Base-by-base conservation (phyloP, 2,329 filamentous ascomycete species). In the Xylariaceae sp. region DNA sequence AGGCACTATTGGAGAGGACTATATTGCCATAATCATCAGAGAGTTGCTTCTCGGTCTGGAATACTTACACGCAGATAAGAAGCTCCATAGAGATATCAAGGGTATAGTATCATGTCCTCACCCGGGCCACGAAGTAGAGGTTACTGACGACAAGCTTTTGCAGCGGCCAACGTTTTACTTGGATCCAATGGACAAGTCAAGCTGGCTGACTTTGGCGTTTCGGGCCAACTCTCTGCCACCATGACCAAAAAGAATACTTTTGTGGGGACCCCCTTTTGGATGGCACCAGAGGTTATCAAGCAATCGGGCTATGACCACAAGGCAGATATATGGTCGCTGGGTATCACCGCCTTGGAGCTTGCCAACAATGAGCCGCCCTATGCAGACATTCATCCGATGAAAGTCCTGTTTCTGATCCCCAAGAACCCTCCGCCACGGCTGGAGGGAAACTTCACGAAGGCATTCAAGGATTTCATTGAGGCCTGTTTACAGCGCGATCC, bases 181-280 rank as follows among this genome's bases (percentile, higher is more conserved):
- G 88, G 89, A 62, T 86, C 91, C 53, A 96, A 89, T 71, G 94
- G 94, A 2, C 94, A 97, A 76, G 93, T 99, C 68, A 99, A 99
- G 75, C 80, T 97, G 58, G 93, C 93, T 11, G 93, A 99, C 73
- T 99, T 99, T 76, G 93, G 93, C 60, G 94, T 99, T 5, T 97
- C 93, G 1, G 93, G 93, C 34, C 94, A 97, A 76, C 82, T 97
- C 18, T 95, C 93, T 8, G 93, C 93, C 5, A 99, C 93, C 53
- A 97, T 97, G 92, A 97, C 93, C 63, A 97, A 97, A 81, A 97
- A 97, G 78, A 97, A 97, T 73, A 97, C 93, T 0, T 99, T 97
- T 74, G 93, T 99, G 37, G 94, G 94, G 39, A 97, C 93, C 0
- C 93, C 94, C 1, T 99, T 97, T 73, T 99, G 94, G 94, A 99